Evolutionary conservation across 805 yeast genomes (phyloP), one percentile per base, ranked within the genome.

Genomic region (Lipomyces mesembrius): DNA sequence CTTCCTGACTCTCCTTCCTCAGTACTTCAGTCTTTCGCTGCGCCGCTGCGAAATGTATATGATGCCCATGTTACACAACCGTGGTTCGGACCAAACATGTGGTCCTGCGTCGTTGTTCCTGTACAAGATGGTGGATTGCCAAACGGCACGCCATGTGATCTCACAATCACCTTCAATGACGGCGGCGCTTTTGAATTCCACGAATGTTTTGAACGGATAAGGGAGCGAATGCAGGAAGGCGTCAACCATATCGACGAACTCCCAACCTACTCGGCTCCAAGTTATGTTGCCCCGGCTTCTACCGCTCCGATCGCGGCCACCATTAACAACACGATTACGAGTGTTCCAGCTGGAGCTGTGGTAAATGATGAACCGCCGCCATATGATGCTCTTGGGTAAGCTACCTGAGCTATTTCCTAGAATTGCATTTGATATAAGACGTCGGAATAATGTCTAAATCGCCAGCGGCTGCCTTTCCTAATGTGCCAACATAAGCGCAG

Each of bases 101-200:
- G 74, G 73, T 53, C 52, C 12, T 61, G 64, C 11, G 72, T 70
- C 54, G 54, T 73, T 20, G 53, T 60, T 2, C 73, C 75, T 4
- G 73, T 71, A 0, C 62, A 62, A 11, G 71, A 72, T 37, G 75
- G 75, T 37, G 75, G 75, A n/a, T 54, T 73, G 46, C 61, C 67
- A n/a, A 55, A 34, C 22, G 34, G 29, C 37, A 35, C 49, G 14
- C 69, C 71, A 37, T 62, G 64, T 35, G 74, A 69, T 61, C 60
- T 72, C 53, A 61, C 65, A 11, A 8, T 71, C 46, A 72, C 74
- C 5, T 72, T 72, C 51, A 72, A 72, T 37, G 75, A 73, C 56
- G 75, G 75, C 25, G 75, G 75, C 35, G 75, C 74, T 29, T 73
- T 62, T 58, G 74, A 73, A 22, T 73, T 73, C 34, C 72, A 72